phyloP scores from a whole-genome alignment of 768 basidiomycete species.

The Boletus sensibilis region DNA sequence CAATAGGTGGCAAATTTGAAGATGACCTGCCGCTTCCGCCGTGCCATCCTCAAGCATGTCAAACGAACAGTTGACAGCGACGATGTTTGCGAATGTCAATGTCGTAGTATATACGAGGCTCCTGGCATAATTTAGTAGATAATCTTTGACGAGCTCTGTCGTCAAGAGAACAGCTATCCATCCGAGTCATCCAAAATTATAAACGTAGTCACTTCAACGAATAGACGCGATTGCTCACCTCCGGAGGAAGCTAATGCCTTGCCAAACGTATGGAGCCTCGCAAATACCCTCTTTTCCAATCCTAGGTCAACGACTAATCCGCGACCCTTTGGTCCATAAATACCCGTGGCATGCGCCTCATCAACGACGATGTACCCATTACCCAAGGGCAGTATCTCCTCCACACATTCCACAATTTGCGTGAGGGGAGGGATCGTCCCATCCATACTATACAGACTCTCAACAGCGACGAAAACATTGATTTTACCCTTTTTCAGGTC shows the following conservation, averaged over 20 bases:
- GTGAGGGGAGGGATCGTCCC: conserved; percentile 81
- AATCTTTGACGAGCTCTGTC: conserved; percentile 69
- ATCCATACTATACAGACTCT: conserved; percentile 95
- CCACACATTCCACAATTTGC: conserved; percentile 61
- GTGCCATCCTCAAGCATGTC: conserved; percentile 73
- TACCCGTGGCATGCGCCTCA: conserved; percentile 90
- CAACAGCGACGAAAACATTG: conserved; percentile 79
- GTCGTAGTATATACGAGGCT: conserved; percentile 92
- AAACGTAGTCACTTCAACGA: neutral
- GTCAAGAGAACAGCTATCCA: conserved; percentile 72
- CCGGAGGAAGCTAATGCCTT: conserved; percentile 86
- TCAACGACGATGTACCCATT: conserved; percentile 82
- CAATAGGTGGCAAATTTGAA: neutral
- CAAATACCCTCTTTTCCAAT: conserved; percentile 67
- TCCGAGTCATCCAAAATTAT: neutral
- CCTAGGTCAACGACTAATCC: conserved; percentile 74
- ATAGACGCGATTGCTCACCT: conserved; percentile 49
- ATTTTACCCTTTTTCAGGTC: conserved; percentile 38
- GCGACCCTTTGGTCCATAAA: conserved; percentile 77
- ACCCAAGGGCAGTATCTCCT: conserved; percentile 56
- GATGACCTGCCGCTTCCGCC: conserved; percentile 45
- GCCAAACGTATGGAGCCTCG: conserved; percentile 88
- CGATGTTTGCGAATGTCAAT: conserved; percentile 69
- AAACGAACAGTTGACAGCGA: conserved; percentile 75
- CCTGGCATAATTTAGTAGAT: conserved; percentile 89